phyloP scores from a whole-genome alignment of 2,329 filamentous ascomycete species.

The Arthrinium puccinioides region DNA sequence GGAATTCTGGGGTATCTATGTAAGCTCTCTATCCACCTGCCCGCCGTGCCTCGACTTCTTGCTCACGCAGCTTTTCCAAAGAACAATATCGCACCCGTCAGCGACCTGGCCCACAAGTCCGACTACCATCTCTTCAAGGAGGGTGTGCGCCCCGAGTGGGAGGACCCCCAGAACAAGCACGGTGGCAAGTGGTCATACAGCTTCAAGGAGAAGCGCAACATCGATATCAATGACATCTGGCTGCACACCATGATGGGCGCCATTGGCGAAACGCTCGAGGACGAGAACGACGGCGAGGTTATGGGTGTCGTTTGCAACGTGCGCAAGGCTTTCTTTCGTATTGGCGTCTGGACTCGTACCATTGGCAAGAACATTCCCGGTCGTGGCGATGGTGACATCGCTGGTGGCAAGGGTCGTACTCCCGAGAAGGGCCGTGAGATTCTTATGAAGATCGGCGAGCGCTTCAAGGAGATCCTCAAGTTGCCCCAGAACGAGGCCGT shows the following conservation, averaged over 20 bases:
- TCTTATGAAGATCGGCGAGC: constrained; percentile 74
- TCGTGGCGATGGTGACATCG: constrained; percentile 64
- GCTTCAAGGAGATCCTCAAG: constrained; percentile 89
- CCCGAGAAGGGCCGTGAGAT: constrained; percentile 79
- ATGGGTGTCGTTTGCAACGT: constrained; percentile 99
- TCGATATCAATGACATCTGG: constrained; percentile 94
- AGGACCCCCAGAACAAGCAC: constrained; percentile 97
- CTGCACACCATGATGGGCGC: constrained; percentile 93
- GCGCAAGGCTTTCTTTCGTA: constrained; percentile 94
- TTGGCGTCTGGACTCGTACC: constrained; percentile 94
- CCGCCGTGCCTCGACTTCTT: neutral
- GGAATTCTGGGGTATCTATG: constrained; percentile 99
- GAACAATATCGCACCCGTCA: constrained; percentile 98
- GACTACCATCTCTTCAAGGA: constrained; percentile 99
- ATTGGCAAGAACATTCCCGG: constrained; percentile 77
- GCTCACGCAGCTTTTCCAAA: too few species aligned
- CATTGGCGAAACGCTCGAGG: constrained; percentile 95
- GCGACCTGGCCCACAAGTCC: constrained; percentile 92
- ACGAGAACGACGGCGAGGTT: constrained; percentile 89
- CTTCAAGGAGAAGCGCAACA: constrained; percentile 89
- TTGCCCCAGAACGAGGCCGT: constrained; percentile 69
- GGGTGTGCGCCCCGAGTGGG: constrained; percentile 95
- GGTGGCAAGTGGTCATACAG: constrained; percentile 98
- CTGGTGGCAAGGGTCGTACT: constrained; percentile 70
- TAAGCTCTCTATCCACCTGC: constrained; percentile 45